phyloP scores from a whole-genome alignment of 2,329 filamentous ascomycete genomes.

The Coniella lustricola region DNA sequence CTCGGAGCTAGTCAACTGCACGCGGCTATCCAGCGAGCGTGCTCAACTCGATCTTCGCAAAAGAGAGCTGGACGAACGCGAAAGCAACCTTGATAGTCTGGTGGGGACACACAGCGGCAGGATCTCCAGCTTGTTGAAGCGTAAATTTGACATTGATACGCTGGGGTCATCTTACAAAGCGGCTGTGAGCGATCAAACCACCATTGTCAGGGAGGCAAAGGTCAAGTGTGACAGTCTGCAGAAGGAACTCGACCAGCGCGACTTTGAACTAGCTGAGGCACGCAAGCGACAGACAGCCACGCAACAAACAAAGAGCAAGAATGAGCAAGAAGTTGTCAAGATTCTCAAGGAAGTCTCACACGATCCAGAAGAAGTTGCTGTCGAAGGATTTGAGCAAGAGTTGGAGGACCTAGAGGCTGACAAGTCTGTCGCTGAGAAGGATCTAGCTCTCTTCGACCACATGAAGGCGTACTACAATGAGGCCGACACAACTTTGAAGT shows the following conservation, averaged over 20 bases:
- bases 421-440: constrained; percentile 56
- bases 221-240: constrained; percentile 62
- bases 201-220: constrained; percentile 56
- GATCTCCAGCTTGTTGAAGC: constrained; percentile 57
- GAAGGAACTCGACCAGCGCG: constrained; percentile 68
- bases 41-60: constrained; percentile 78
- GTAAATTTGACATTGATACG: constrained; percentile 60
- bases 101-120: constrained; percentile 66
- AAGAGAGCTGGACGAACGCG: constrained; percentile 68
- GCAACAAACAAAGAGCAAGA: constrained; percentile 52
- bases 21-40: constrained; percentile 70
- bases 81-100: constrained; percentile 71
- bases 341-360: constrained; percentile 39
- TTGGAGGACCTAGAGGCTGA: constrained; percentile 42
- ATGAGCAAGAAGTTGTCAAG: constrained; percentile 48
- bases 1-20: constrained; percentile 76
- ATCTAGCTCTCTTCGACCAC: constrained; percentile 62
- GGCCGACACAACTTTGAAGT: constrained; percentile 58
- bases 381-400: constrained; percentile 49
- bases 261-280: constrained; percentile 61
- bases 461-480: constrained; percentile 65
- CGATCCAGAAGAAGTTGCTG: constrained; percentile 28
- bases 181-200: constrained; percentile 49
- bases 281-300: constrained; percentile 60
- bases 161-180: constrained; percentile 66